A percentile compares a stretch with the other conserved stretches of the same genome.
phyloP scores from a whole-genome alignment of 345 rosid genomes.

The Brassica incana region DNA sequence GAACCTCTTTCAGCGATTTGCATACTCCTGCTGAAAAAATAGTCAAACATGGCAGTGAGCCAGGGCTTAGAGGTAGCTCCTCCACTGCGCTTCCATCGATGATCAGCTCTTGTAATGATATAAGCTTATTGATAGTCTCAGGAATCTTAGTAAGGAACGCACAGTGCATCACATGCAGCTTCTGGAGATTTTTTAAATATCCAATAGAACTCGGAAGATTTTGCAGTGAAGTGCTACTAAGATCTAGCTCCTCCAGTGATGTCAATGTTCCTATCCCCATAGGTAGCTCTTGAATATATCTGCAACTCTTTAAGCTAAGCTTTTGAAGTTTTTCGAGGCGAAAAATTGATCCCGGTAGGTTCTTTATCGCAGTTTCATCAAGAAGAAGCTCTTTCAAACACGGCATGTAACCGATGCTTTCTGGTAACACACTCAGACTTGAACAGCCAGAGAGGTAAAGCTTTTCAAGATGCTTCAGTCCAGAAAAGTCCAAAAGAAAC shows the following conservation, averaged over 20 bases:
- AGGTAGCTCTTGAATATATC: conserved; percentile 26
- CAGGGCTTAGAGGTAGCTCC: conserved; percentile 12
- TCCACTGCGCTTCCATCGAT: conserved; percentile 15
- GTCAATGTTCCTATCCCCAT: neutral
- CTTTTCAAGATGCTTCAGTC: conserved; percentile 31
- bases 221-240: conserved; percentile 16
- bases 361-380: conserved; percentile 34
- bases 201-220: conserved; percentile 28
- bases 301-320: conserved; percentile 31
- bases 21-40: conserved; percentile 26
- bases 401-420: conserved; percentile 28
- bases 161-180: conserved; percentile 21
- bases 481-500: conserved; percentile 37
- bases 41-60: conserved; percentile 23
- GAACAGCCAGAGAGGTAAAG: conserved; percentile 41
- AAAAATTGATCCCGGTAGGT: conserved; percentile 6
- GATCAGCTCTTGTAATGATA: conserved; percentile 15
- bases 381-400: conserved; percentile 38
- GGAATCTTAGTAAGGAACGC: conserved; percentile 25
- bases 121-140: conserved; percentile 19
- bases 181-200: conserved; percentile 8
- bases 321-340: conserved; percentile 20
- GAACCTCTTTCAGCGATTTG: conserved; percentile 16
- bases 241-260: conserved; percentile 28
- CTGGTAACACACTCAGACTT: conserved; percentile 30